Percentiles rank a stretch among this genome's conserved stretches.
Conservation (phyloP, 2,329 filamentous ascomycete genomes). For the Cladosporium sp. region DNA sequence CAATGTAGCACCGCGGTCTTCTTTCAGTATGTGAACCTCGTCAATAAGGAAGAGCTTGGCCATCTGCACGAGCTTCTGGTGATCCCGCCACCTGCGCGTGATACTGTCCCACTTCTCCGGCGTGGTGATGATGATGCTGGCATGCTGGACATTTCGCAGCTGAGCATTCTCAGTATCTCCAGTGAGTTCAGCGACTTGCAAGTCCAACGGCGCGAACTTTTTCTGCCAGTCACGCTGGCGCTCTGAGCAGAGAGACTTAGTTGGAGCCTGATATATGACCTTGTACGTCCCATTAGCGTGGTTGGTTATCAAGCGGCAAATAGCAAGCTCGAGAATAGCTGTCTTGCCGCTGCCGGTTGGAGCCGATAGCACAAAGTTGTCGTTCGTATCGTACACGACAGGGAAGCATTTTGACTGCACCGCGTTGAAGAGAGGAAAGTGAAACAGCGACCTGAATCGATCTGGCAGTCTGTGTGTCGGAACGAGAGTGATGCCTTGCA, state of each 20-base stretch:
- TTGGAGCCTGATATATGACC: constrained; percentile 78
- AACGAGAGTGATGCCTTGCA: constrained; percentile 57
- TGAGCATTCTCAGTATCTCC: constrained; percentile 69
- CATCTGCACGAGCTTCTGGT: constrained; percentile 65
- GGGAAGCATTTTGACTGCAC: constrained; percentile 75
- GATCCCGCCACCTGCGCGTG: constrained; percentile 80
- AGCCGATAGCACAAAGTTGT: constrained; percentile 74
- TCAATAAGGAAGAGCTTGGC: constrained; percentile 79
- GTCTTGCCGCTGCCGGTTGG: constrained; percentile 86
- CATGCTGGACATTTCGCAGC: constrained; percentile 62
- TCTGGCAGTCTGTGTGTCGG: constrained; percentile 59
- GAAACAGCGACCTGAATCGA: constrained; percentile 62
- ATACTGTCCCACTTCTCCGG: constrained; percentile 91
- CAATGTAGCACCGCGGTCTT: constrained; percentile 68
- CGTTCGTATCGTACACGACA: constrained; percentile 57
- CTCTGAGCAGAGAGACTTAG: constrained; percentile 75
- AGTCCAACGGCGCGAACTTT: constrained; percentile 62
- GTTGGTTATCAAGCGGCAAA: constrained; percentile 61
- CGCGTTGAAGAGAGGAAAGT: constrained; percentile 71
- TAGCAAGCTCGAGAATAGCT: constrained; percentile 71
- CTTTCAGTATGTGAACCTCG: constrained; percentile 81
- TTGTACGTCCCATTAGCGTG: constrained; percentile 61
- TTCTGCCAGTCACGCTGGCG: constrained; percentile 68
- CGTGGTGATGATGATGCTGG: constrained; percentile 78
- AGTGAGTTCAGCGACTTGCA: constrained; percentile 71